These are phyloP conservation scores for Erigeron philadelphicus DNA, from an alignment of 140 eudicot species.

Conservation along the genomic window DNA sequence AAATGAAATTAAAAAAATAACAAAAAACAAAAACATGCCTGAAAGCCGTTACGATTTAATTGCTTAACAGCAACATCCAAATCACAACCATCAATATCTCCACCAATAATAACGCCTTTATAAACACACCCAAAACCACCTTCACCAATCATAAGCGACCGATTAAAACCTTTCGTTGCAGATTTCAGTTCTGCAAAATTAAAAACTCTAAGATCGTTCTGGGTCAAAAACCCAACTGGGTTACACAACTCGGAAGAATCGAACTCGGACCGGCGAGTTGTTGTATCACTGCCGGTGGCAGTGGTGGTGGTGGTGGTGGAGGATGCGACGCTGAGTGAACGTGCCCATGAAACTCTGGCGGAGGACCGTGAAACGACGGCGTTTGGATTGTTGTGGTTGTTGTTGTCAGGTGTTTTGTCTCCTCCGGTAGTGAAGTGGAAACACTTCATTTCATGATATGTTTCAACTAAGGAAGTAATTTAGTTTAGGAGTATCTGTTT, in stretches of 20 bases:
- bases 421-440: constrained; percentile 59
- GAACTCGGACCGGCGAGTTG: constrained; percentile 62
- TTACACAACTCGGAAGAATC: constrained; percentile 43
- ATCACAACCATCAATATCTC: constrained; percentile 12
- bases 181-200: constrained; percentile 55
- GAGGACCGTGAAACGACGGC: constrained; percentile 38
- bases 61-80: constrained; percentile 82
- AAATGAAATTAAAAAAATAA: not conserved
- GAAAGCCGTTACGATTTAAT: constrained; percentile 76
- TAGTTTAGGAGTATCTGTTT: not conserved
- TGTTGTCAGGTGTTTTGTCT: constrained; percentile 25
- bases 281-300: not conserved
- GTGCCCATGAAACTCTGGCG: constrained; percentile 66
- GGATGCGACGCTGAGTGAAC: constrained; percentile 69
- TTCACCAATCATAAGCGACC: constrained; percentile 61
- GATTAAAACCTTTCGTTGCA: constrained; percentile 63
- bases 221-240: constrained; percentile 43
- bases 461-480: not conserved
- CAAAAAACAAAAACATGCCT: constrained; percentile 47
- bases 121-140: constrained; percentile 86
- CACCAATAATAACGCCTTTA: constrained; percentile 47
- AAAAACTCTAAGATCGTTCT: constrained; percentile 60
- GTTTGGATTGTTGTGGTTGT: constrained; percentile 9
- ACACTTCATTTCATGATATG: constrained; percentile 56
- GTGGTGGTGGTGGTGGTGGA: constrained; percentile 38